Evolutionary conservation across 2,329 filamentous ascomycete species (phyloP).

Genomic region (Paecilomyces niveus): DNA sequence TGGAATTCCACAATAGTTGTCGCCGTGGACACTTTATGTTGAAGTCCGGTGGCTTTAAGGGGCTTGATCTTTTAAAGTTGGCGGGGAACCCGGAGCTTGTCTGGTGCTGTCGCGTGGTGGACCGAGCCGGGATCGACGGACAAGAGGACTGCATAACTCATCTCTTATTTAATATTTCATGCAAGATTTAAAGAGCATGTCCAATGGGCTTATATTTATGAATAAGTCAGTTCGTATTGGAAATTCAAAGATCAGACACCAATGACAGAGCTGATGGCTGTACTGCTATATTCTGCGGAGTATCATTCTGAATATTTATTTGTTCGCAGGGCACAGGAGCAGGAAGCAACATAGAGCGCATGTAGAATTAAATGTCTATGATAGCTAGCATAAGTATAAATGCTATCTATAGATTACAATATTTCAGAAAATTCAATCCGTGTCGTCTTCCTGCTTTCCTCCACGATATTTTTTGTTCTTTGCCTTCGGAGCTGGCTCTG

Average conservation of each 20-base stretch:
- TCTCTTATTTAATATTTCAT: too few relatives aligned
- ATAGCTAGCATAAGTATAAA: not conserved
- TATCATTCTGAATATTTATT: too few relatives aligned
- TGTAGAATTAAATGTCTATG: not conserved
- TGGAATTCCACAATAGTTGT: not conserved
- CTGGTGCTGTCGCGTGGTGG: not conserved
- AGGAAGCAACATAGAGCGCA: not conserved
- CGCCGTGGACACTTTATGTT: not conserved
- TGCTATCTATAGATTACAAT: not conserved
- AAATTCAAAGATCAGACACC: too few relatives aligned
- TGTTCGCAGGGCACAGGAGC: too few relatives aligned
- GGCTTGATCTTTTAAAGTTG: not conserved
- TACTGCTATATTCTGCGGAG: too few relatives aligned
- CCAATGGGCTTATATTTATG: too few relatives aligned
- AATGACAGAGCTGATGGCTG: too few relatives aligned
- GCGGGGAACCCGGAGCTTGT: not conserved
- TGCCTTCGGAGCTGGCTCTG: not conserved
- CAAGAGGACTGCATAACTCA: too few relatives aligned
- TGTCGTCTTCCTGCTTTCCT: not conserved
- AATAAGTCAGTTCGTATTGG: too few relatives aligned
- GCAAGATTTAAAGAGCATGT: too few relatives aligned
- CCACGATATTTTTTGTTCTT: slow-evolving; percentile 4
- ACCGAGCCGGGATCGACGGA: not conserved
- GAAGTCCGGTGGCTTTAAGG: not conserved
- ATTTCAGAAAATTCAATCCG: not conserved